These are phyloP conservation scores for Wickerhamiella azymoides DNA, from an alignment of 805 yeast species.

Conservation along the genomic window DNA sequence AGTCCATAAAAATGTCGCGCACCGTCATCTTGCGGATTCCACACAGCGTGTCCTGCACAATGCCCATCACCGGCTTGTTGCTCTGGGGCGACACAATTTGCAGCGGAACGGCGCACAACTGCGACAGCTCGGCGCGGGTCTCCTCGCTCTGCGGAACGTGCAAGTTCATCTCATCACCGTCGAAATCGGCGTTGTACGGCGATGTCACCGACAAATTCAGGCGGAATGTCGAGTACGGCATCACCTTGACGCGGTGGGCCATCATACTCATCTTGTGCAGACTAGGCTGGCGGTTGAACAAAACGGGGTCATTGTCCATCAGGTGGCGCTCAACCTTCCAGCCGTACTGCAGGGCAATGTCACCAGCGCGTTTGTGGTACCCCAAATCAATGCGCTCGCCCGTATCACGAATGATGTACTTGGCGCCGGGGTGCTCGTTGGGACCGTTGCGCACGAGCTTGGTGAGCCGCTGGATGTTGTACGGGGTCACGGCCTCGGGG, in stretches of 20 bases:
- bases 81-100: slow-evolving; percentile 98
- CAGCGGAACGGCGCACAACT: slow-evolving; percentile 91
- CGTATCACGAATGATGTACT: slow-evolving; percentile 92
- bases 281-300: slow-evolving; percentile 98
- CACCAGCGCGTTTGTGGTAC: slow-evolving; percentile 97
- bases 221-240: slow-evolving; percentile 98
- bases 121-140: slow-evolving; percentile 89
- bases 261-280: slow-evolving; percentile 99
- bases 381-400: slow-evolving; percentile 98
- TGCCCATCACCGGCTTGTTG: slow-evolving; percentile 99
- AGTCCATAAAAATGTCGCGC: slow-evolving; percentile 77
- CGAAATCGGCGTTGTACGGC: slow-evolving; percentile 99
- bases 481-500: slow-evolving; percentile 97
- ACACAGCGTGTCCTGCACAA: slow-evolving; percentile 96
- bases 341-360: slow-evolving; percentile 91
- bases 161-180: slow-evolving; percentile 99
- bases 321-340: slow-evolving; percentile 99
- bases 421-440: slow-evolving; percentile 98
- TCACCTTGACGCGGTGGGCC: slow-evolving; percentile 96
- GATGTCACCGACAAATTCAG: slow-evolving; percentile 93
- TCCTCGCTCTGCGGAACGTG: slow-evolving; percentile 98
- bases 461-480: slow-evolving; percentile 84
- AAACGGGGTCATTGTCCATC: slow-evolving; percentile 94
- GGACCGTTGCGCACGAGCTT: slow-evolving; percentile 96
- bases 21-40: slow-evolving; percentile 93